phyloP scores from a whole-genome alignment of 106 monocot genomes.

The Platanthera guangdongensis region DNA sequence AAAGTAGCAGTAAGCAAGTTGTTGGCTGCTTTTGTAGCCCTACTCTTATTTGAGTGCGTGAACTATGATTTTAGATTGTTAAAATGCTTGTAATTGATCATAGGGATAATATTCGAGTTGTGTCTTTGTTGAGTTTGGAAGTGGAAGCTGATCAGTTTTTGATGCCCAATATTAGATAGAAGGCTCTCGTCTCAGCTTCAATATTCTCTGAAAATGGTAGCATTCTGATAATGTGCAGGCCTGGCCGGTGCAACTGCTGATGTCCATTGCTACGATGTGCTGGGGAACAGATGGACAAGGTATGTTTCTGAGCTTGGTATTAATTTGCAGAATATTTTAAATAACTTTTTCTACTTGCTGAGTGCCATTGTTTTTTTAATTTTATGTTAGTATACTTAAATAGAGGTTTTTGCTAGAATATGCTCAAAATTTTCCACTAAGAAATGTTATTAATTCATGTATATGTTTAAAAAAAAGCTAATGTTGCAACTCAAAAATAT shows the following conservation, averaged over 20 bases:
- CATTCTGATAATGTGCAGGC: slow-evolving; percentile 46
- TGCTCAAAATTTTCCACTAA: background rate
- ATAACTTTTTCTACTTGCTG: background rate
- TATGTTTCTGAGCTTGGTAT: slow-evolving; percentile 15
- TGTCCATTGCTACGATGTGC: slow-evolving; percentile 92
- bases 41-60: background rate
- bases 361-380: background rate
- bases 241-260: slow-evolving; percentile 97
- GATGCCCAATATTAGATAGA: background rate
- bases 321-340: background rate
- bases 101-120: background rate
- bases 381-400: background rate
- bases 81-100: background rate
- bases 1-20: background rate
- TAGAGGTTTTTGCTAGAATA: background rate
- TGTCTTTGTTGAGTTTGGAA: background rate
- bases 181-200: background rate
- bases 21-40: background rate
- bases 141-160: background rate
- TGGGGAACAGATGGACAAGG: slow-evolving; percentile 92
- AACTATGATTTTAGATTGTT: background rate
- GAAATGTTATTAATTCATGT: background rate
- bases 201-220: background rate
- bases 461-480: no score
- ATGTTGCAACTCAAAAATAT: no score